phyloP scores from a whole-genome alignment of 805 yeast species.

The Ogataea trehaloabstinens region DNA sequence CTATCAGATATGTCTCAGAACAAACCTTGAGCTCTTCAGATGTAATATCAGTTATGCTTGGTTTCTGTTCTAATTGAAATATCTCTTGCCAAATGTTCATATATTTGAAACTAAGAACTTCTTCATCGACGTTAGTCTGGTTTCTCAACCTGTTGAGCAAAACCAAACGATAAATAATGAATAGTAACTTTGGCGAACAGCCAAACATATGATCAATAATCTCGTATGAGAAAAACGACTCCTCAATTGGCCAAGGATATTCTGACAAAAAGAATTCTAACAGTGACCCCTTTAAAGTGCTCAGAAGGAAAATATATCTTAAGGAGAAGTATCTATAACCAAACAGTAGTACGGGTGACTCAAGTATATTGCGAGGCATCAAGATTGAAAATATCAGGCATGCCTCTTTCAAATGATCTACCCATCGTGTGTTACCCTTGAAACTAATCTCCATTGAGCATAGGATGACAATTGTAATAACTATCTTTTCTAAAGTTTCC shows the following conservation, averaged over 20 bases:
- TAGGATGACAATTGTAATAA: conserved; percentile 28
- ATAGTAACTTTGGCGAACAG: conserved; percentile 31
- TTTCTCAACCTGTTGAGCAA: conserved; percentile 17
- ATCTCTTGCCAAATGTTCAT: conserved; percentile 12
- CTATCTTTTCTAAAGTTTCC: conserved; percentile 27
- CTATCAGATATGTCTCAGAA: conserved; percentile 19
- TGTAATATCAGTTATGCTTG: not conserved
- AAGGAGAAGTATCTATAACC: conserved; percentile 32
- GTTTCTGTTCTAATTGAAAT: conserved; percentile 9
- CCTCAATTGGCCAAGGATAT: conserved; percentile 28
- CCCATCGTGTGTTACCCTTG: conserved; percentile 28
- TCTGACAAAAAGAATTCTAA: conserved; percentile 13
- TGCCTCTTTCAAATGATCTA: conserved; percentile 30
- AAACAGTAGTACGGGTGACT: conserved; percentile 25
- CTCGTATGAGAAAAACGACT: conserved; percentile 21
- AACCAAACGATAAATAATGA: conserved; percentile 22
- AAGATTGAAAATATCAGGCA: conserved; percentile 27
- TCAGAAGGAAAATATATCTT: conserved; percentile 27
- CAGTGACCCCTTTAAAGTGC: conserved; percentile 22
- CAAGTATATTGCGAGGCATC: conserved; percentile 18
- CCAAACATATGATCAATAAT: conserved; percentile 34
- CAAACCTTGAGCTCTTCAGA: conserved; percentile 15
- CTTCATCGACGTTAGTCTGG: conserved; percentile 2
- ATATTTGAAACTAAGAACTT: conserved; percentile 4
- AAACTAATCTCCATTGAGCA: conserved; percentile 34